Base-by-base conservation (phyloP, 202 grass and related monocot species). In the Zoysia matrella region DNA sequence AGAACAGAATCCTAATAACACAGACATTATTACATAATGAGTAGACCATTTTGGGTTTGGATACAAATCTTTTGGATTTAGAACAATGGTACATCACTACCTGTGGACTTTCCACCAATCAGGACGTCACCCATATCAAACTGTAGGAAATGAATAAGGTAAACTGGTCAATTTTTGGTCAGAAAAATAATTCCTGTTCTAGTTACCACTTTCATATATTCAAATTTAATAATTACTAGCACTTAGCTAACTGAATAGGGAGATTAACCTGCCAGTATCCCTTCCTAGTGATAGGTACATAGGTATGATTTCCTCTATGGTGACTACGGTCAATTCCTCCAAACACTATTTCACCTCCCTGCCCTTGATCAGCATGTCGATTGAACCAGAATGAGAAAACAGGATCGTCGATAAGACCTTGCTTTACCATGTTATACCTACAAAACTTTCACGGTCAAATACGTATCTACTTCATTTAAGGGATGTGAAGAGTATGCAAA, bases 321-420 rank as follows among this genome's bases (percentile, higher is more conserved):
- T 97, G 94, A 43, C 75, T 80, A 55, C 87, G 89, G 85, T 97
- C 94, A 18, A 92, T 80, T 71, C 94, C 94, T 77, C 94, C 94
- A 73, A 97, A 97, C 13, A 97, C 94, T 76, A 97, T 82, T 87
- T 97, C 94, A 6, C 94, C 94, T 85, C 91, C 94, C 52, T 94
- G 85, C 46, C 89, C 86, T 68, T 97, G 67, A 30, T 39, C 77
- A 57, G 89, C 80, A 87, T 90, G 82, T 58, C 89, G 87, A 60
- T 92, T 97, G 82, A 97, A 91, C 91, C 94, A 97, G 74, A 97
- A 97, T 40, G 94, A 92, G 83, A 97, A 97, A 75, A 97, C 88
- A 55, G 84, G 87, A 53, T 85, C 85, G 52, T 69, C 48, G 53
- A 97, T 62, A 15, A 92, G 81, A 61, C 78, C 81, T 89, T 97